phyloP scores from a whole-genome alignment of 2,329 filamentous ascomycete genomes.

The Nemania diffusa region DNA sequence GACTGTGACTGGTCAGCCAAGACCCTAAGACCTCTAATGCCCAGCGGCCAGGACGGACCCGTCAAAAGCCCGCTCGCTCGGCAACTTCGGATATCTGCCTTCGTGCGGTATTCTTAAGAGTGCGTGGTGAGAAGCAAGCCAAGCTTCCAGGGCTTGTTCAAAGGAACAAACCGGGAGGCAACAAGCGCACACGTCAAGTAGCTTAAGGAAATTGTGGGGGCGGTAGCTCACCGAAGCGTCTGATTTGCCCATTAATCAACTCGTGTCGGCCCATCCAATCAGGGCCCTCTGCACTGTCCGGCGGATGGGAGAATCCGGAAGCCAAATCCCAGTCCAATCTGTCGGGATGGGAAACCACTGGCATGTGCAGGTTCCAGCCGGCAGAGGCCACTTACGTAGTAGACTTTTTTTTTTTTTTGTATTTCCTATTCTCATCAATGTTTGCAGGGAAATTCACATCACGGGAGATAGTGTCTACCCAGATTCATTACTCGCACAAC shows the following conservation, averaged over 20 bases:
- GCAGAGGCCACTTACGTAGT: no score
- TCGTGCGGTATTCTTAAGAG: neutral
- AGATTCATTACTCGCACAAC: no score
- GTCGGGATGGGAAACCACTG: constrained; percentile 36
- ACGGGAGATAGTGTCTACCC: no score
- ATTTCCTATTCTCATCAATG: no score
- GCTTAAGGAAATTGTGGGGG: constrained; percentile 33
- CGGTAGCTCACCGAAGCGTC: neutral
- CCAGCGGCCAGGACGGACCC: constrained; percentile 23
- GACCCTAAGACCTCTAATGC: constrained; percentile 13
- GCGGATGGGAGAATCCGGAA: constrained; percentile 48
- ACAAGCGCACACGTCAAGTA: constrained; percentile 30
- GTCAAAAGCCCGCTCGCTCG: constrained; percentile 35
- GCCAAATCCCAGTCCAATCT: constrained; percentile 45
- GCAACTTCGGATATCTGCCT: constrained; percentile 33
- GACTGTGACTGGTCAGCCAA: constrained; percentile 18
- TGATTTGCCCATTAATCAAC: constrained; percentile 26
- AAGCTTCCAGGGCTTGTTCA: constrained; percentile 13
- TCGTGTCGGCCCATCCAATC: constrained; percentile 41
- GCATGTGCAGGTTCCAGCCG: constrained; percentile 14
- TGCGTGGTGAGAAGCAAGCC: neutral
- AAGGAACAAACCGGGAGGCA: constrained; percentile 41
- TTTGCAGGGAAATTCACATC: no score
- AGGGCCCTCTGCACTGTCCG: constrained; percentile 5
- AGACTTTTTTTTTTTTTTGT: no score